Percentiles rank a stretch among this genome's conserved stretches.
Conservation (phyloP, 2,329 filamentous ascomycete genomes). For the Orbilia oligospora region DNA sequence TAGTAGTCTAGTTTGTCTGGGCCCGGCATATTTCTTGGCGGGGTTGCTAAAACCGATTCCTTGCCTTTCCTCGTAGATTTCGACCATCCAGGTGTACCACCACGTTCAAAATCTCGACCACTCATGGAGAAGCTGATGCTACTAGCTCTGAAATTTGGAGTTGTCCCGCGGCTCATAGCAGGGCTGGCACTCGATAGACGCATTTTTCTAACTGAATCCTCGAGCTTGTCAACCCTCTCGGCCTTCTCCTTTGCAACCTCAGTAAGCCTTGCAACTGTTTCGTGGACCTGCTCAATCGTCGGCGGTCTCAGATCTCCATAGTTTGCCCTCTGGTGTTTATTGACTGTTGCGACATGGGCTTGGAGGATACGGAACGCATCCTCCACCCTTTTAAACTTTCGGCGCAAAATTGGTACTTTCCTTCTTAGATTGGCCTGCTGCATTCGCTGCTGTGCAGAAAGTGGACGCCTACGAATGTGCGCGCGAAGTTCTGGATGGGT, state of each 20-base stretch:
- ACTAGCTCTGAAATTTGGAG: constrained; percentile 55
- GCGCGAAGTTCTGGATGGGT: constrained; percentile 52
- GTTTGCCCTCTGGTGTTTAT: constrained; percentile 54
- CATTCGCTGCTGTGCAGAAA: constrained; percentile 57
- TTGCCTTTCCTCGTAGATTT: constrained; percentile 46
- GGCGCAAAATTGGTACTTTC: constrained; percentile 51
- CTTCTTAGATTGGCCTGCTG: constrained; percentile 49
- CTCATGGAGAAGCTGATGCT: constrained; percentile 46
- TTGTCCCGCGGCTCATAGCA: constrained; percentile 57
- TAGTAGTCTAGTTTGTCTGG: constrained; percentile 60
- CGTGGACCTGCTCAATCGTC: constrained; percentile 54
- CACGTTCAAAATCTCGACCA: constrained; percentile 39
- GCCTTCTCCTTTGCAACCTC: constrained; percentile 54
- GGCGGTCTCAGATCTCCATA: constrained; percentile 55
- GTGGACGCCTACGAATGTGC: constrained; percentile 43
- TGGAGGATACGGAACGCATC: constrained; percentile 53
- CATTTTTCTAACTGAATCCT: constrained; percentile 55
- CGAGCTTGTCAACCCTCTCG: constrained; percentile 47
- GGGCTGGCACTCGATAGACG: constrained; percentile 54
- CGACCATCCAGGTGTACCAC: constrained; percentile 39
- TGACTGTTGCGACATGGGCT: constrained; percentile 45
- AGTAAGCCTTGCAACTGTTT: constrained; percentile 52
- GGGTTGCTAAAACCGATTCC: constrained; percentile 29
- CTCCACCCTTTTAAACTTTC: constrained; percentile 48
- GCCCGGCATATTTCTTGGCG: constrained; percentile 48